Conservation (phyloP, 2,329 filamentous ascomycete species). For the Alternaria gansuensis region DNA sequence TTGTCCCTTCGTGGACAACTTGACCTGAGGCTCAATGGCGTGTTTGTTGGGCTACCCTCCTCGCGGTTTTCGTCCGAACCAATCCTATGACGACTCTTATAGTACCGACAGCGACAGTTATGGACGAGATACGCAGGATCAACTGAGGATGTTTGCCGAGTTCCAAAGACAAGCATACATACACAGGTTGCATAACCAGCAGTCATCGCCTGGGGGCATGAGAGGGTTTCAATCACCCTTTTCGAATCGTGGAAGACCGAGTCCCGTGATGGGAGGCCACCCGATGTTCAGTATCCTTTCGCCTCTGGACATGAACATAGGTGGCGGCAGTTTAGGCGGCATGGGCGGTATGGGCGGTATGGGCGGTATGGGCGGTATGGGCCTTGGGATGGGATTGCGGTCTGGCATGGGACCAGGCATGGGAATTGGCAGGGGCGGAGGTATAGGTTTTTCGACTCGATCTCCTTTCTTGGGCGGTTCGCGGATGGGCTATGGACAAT, state of each 20-base stretch:
- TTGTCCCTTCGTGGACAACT: neutral
- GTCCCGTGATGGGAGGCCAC: slow-evolving; percentile 13
- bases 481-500: slow-evolving; percentile 3
- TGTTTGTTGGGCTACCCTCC: slow-evolving; percentile 1
- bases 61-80: neutral
- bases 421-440: slow-evolving; percentile 3
- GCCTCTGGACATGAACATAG: slow-evolving; percentile 9
- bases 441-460: slow-evolving; percentile 1
- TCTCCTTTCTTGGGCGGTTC: neutral
- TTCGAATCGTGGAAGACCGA: neutral
- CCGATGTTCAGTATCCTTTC: slow-evolving; percentile 2
- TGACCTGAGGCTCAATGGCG: neutral
- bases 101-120: neutral
- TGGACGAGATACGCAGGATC: neutral
- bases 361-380: slow-evolving; percentile 9
- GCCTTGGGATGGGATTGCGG: neutral
- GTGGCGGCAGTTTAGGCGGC: slow-evolving; percentile 2
- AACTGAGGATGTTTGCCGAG: slow-evolving; percentile 1
- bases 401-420: neutral
- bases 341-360: slow-evolving; percentile 14
- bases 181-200: neutral
- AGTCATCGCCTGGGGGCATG: slow-evolving; percentile 3
- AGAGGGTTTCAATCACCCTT: slow-evolving; percentile 6
- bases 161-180: slow-evolving; percentile 10
- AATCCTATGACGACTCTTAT: neutral